A percentile compares a stretch with the other conserved stretches of the same genome.
Conservation (phyloP, 345 rosid genomes). For the Tarenaya hassleriana region DNA sequence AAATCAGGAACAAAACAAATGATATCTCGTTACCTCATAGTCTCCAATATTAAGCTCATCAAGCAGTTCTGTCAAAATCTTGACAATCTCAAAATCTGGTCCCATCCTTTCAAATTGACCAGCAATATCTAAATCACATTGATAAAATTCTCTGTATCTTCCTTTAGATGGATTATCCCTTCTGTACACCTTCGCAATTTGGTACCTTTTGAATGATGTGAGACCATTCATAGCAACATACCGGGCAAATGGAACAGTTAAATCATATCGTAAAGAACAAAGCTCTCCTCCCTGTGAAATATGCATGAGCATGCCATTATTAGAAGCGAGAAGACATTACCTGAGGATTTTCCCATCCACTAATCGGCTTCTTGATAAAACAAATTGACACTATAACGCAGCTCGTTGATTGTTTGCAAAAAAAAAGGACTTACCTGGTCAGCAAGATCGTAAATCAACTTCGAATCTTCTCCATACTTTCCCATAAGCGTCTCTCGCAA, state of each 20-base stretch:
- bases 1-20: background rate
- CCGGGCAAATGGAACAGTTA: slow-evolving; percentile 93
- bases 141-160: slow-evolving; percentile 93
- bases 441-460: slow-evolving; percentile 86
- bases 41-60: slow-evolving; percentile 78
- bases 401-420: background rate
- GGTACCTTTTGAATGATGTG: slow-evolving; percentile 74
- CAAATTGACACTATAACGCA: background rate
- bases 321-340: no score
- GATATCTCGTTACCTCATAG: slow-evolving; percentile 58
- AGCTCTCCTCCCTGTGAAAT: slow-evolving; percentile 88
- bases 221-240: slow-evolving; percentile 87
- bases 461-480: slow-evolving; percentile 93
- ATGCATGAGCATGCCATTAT: slow-evolving; percentile 4
- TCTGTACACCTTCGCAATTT: slow-evolving; percentile 84
- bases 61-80: slow-evolving; percentile 72
- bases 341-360: no score
- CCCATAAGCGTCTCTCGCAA: slow-evolving; percentile 91
- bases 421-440: slow-evolving; percentile 64
- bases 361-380: no score
- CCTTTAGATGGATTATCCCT: slow-evolving; percentile 96
- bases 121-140: slow-evolving; percentile 94
- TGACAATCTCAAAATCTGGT: slow-evolving; percentile 81
- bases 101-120: slow-evolving; percentile 86
- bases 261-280: slow-evolving; percentile 85